Evolutionary conservation across 2,329 filamentous ascomycete species (phyloP).

Genomic region (Botryotinia narcissicola): DNA sequence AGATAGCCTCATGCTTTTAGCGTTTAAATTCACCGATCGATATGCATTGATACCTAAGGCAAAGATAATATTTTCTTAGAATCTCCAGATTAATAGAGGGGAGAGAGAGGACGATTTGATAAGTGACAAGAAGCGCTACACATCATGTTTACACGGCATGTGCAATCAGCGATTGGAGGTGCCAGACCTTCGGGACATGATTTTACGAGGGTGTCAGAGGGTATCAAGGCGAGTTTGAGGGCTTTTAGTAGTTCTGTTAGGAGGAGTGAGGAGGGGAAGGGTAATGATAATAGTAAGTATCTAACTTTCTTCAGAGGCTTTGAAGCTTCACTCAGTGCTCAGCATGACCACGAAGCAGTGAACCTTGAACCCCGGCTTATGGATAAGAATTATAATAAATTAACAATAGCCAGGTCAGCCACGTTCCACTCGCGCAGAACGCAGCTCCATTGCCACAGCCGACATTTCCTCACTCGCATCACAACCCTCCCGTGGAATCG

Average conservation of each 20-base stretch:
- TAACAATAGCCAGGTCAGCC: conserved; percentile 2
- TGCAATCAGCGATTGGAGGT: conserved; percentile 36
- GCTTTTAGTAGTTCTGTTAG: conserved; percentile 36
- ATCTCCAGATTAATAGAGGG: not conserved
- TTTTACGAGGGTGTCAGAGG: conserved; percentile 34
- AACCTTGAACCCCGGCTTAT: not conserved
- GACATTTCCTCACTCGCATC: conserved; percentile 34
- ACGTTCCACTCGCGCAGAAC: conserved; percentile 22
- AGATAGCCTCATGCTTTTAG: not conserved
- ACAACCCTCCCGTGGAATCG: conserved; percentile 32
- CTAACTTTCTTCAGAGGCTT: not conserved
- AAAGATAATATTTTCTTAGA: conserved; percentile 8
- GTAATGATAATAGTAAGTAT: conserved; percentile 22
- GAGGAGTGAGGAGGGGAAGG: conserved; percentile 28
- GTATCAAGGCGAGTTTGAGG: conserved; percentile 37
- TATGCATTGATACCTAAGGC: conserved; percentile 1
- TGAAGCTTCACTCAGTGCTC: not conserved
- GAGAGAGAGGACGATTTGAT: not conserved
- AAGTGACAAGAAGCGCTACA: conserved; percentile 6
- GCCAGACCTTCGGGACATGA: conserved; percentile 34
- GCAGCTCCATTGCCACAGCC: conserved; percentile 30
- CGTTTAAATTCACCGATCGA: not conserved
- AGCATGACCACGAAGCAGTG: no score
- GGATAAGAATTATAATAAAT: not conserved
- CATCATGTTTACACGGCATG: conserved; percentile 41